A percentile compares a stretch with the other conserved stretches of the same genome.
Conservation (phyloP, 2,329 filamentous ascomycete species). For the Sporothrix luriei region DNA sequence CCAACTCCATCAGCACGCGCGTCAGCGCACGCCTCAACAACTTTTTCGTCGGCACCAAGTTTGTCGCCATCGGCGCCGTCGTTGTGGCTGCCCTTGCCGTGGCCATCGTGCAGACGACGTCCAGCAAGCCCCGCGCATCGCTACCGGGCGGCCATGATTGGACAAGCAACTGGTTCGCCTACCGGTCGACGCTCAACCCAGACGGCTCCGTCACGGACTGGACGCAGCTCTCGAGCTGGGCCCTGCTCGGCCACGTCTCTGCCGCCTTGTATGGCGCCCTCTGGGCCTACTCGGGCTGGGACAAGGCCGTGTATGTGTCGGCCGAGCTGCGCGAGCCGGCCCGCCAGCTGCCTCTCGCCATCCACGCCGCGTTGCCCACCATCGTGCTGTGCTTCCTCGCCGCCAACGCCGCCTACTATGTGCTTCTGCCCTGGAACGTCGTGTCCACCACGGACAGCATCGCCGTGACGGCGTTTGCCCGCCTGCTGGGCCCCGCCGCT, state of each 20-base stretch:
- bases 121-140: slow-evolving; percentile 40
- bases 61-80: slow-evolving; percentile 52
- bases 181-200: slow-evolving; percentile 53
- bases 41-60: slow-evolving; percentile 60
- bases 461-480: slow-evolving; percentile 62
- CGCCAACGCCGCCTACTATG: slow-evolving; percentile 64
- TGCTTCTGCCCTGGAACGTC: slow-evolving; percentile 62
- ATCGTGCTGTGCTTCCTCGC: slow-evolving; percentile 62
- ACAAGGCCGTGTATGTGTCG: slow-evolving; percentile 63
- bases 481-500: slow-evolving; percentile 56
- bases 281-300: slow-evolving; percentile 69
- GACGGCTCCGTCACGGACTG: slow-evolving; percentile 56
- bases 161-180: slow-evolving; percentile 59
- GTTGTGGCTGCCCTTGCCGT: slow-evolving; percentile 55
- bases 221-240: slow-evolving; percentile 56
- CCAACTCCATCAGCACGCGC: slow-evolving; percentile 60
- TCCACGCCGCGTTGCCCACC: slow-evolving; percentile 62
- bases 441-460: slow-evolving; percentile 63
- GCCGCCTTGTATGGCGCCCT: slow-evolving; percentile 63
- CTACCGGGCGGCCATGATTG: slow-evolving; percentile 54
- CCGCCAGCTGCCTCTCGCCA: slow-evolving; percentile 60
- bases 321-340: slow-evolving; percentile 56
- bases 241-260: slow-evolving; percentile 61
- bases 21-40: slow-evolving; percentile 58
- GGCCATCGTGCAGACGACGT: slow-evolving; percentile 46